These are phyloP conservation scores for Gossypium herbaceum DNA, from an alignment of 345 rosid genomes.

Conservation along the genomic window DNA sequence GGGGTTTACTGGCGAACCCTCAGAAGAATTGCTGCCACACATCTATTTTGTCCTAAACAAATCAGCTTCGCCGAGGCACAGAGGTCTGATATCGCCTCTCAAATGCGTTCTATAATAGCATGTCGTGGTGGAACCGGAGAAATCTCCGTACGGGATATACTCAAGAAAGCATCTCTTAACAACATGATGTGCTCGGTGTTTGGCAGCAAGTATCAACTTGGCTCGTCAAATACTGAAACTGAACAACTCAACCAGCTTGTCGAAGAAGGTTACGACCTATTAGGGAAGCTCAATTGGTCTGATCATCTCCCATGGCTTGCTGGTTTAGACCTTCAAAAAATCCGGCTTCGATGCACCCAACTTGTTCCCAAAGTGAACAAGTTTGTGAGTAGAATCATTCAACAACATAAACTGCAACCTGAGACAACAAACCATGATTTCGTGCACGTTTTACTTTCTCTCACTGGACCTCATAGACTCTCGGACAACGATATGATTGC, in stretches of 20 bases:
- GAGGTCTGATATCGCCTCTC: constrained; percentile 37
- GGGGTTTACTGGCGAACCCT: constrained; percentile 76
- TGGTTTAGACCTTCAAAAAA: constrained; percentile 56
- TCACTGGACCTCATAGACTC: constrained; percentile 40
- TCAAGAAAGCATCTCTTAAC: constrained; percentile 59
- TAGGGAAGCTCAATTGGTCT: constrained; percentile 62
- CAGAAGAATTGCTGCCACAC: constrained; percentile 51
- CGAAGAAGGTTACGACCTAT: constrained; percentile 59
- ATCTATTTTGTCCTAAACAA: constrained; percentile 60
- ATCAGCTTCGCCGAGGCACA: constrained; percentile 41
- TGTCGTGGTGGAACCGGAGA: not conserved
- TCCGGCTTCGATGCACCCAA: constrained; percentile 56
- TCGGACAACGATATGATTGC: constrained; percentile 62
- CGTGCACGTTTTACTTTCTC: constrained; percentile 62
- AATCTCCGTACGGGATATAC: constrained; percentile 41
- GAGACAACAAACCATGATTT: constrained; percentile 39
- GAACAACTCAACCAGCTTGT: constrained; percentile 43
- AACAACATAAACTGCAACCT: constrained; percentile 41
- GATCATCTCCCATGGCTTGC: constrained; percentile 74
- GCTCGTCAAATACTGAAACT: constrained; percentile 30
- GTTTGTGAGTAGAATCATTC: constrained; percentile 48
- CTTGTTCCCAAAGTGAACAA: constrained; percentile 68
- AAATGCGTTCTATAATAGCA: constrained; percentile 41
- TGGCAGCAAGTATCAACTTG: constrained; percentile 46
- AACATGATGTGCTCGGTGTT: constrained; percentile 78